Evolutionary conservation across 148 eudicot genomes (phyloP).

Genomic region (Nyssa sinensis): DNA sequence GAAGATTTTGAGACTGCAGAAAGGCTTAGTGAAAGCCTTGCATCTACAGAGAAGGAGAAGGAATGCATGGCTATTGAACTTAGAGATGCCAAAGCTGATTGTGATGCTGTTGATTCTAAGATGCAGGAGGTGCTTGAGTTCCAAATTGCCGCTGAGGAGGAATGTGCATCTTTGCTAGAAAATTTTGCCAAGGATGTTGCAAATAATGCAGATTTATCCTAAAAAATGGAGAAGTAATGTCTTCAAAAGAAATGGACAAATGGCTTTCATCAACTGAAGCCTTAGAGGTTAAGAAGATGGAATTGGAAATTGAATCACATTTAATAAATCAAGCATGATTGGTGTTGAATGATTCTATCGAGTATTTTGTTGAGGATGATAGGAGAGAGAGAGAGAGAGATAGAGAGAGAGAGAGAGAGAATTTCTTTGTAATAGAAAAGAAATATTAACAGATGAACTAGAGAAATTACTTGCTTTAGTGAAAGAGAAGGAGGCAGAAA

Average conservation of each 20-base stretch:
- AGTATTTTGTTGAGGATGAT: conserved; percentile 51
- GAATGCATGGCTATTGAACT: conserved; percentile 37
- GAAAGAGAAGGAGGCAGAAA: conserved; percentile 65
- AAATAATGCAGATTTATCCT: conserved; percentile 43
- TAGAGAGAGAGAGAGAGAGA: too few relatives aligned
- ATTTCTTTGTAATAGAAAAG: conserved; percentile 45
- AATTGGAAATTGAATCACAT: conserved; percentile 57
- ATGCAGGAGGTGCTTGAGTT: conserved; percentile 57
- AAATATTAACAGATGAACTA: conserved; percentile 48
- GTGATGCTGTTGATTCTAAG: too few relatives aligned
- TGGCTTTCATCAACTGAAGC: conserved; percentile 56
- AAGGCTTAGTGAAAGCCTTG: conserved; percentile 59
- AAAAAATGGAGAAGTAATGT: conserved; percentile 38
- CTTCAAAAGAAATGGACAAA: conserved; percentile 47
- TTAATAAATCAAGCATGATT: conserved; percentile 47
- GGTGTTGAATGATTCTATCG: conserved; percentile 44
- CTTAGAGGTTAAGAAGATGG: conserved; percentile 56
- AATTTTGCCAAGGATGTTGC: conserved; percentile 46
- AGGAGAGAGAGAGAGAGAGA: too few relatives aligned
- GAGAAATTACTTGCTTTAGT: conserved; percentile 59
- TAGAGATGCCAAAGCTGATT: too few relatives aligned
- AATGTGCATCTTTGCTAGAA: conserved; percentile 55
- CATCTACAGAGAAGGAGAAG: conserved; percentile 62
- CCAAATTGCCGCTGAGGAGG: conserved; percentile 69
- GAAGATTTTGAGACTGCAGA: conserved; percentile 85